These are phyloP conservation scores for Backusella morwellensis DNA, from an alignment of 192 early-diverging fungal genomes.

Conservation along the genomic window DNA sequence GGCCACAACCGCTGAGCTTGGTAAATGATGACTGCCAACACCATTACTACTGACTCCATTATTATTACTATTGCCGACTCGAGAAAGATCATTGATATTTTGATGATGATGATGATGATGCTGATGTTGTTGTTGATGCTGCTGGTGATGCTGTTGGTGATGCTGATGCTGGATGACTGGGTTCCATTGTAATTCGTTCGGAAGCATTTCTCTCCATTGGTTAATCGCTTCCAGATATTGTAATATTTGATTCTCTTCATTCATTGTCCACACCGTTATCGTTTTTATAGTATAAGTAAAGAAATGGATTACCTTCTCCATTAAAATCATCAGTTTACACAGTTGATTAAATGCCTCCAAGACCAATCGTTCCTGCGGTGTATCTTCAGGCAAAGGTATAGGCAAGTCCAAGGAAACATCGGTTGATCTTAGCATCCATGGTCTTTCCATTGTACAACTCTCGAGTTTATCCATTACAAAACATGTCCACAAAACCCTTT, in stretches of 20 bases:
- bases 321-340: slow-evolving; percentile 28
- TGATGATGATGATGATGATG: background rate
- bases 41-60: background rate
- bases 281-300: slow-evolving; percentile 14
- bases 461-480: slow-evolving; percentile 35
- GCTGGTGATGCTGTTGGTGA: background rate
- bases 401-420: slow-evolving; percentile 29
- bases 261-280: slow-evolving; percentile 14
- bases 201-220: slow-evolving; percentile 22
- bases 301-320: slow-evolving; percentile 23
- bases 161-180: background rate
- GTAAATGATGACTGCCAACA: slow-evolving; percentile 2
- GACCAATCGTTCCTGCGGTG: slow-evolving; percentile 16
- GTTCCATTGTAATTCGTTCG: slow-evolving; percentile 20
- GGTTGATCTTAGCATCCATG: slow-evolving; percentile 23
- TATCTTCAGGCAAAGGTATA: slow-evolving; percentile 26
- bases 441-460: slow-evolving; percentile 30
- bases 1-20: slow-evolving; percentile 16
- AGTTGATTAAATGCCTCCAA: slow-evolving; percentile 32
- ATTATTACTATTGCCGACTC: background rate
- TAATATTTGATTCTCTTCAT: slow-evolving; percentile 17
- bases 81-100: background rate
- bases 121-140: background rate
- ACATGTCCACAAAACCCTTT: slow-evolving; percentile 36
- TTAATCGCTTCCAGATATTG: slow-evolving; percentile 22